Evolutionary conservation across 2,329 filamentous ascomycete genomes (phyloP).

Genomic region (Diatrype stigma): DNA sequence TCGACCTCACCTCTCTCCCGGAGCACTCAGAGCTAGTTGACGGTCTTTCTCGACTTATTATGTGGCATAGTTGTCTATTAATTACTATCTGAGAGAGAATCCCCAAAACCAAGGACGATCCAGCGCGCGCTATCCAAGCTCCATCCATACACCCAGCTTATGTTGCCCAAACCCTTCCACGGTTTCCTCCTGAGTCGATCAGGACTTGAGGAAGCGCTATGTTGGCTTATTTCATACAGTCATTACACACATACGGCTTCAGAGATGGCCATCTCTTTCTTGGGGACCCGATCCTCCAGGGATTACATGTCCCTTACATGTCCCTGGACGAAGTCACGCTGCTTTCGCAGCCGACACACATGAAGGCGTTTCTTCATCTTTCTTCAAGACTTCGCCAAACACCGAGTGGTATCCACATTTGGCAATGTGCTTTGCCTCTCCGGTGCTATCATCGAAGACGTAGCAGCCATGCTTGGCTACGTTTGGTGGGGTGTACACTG

Average conservation of each 20-base stretch:
- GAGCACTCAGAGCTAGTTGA: conserved; percentile 11
- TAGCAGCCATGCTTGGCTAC: conserved; percentile 78
- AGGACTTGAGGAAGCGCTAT: neutral
- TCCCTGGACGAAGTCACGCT: neutral
- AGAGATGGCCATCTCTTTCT: too few relatives aligned
- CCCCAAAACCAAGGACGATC: neutral
- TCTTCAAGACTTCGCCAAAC: conserved; percentile 47
- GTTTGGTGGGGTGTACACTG: conserved; percentile 83
- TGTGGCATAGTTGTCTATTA: neutral
- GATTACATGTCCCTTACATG: neutral
- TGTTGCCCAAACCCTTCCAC: neutral
- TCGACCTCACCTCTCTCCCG: conserved; percentile 11
- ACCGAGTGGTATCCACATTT: conserved; percentile 70
- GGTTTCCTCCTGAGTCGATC: neutral
- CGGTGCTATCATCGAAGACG: conserved; percentile 74
- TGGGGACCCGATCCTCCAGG: neutral
- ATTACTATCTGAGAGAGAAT: neutral
- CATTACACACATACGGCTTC: neutral
- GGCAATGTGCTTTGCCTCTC: conserved; percentile 65
- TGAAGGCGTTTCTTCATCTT: conserved; percentile 10
- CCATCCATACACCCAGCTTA: neutral
- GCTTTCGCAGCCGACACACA: neutral
- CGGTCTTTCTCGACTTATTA: neutral
- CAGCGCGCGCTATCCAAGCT: neutral
- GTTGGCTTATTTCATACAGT: neutral